phyloP scores from a whole-genome alignment of 2,329 filamentous ascomycete genomes.

The Cladophialophora chaetospira region DNA sequence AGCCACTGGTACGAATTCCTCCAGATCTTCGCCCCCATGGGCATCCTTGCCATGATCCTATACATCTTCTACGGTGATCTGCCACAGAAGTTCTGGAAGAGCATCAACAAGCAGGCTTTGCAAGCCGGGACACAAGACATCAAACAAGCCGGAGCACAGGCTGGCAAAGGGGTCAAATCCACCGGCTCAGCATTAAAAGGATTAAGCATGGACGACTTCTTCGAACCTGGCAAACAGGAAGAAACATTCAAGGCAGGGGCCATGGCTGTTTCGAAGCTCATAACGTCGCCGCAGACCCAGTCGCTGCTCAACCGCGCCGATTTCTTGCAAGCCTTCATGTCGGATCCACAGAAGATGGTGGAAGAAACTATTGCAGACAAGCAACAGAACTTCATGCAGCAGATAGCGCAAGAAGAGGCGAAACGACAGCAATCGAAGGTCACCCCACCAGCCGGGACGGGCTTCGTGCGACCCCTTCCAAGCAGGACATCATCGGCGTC shows the following conservation, averaged over 20 bases:
- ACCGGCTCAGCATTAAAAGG: conserved; percentile 16
- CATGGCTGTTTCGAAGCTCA: conserved; percentile 24
- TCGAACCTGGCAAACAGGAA: conserved; percentile 30
- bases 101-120: conserved; percentile 31
- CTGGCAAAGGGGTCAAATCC: conserved; percentile 20
- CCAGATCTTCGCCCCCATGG: conserved; percentile 39
- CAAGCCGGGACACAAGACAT: conserved; percentile 28
- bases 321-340: conserved; percentile 30
- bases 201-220: conserved; percentile 30
- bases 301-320: conserved; percentile 29
- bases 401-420: conserved; percentile 28
- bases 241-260: conserved; percentile 30
- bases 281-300: conserved; percentile 28
- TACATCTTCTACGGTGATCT: conserved; percentile 38
- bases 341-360: conserved; percentile 31
- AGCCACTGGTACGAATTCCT: conserved; percentile 39
- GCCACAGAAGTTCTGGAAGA: conserved; percentile 34
- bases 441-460: neutral
- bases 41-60: conserved; percentile 37
- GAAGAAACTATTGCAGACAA: conserved; percentile 25
- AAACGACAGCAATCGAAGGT: conserved; percentile 15
- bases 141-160: conserved; percentile 21
- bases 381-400: conserved; percentile 27
- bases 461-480: neutral
- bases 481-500: neutral